Percentiles rank a stretch among this genome's conserved stretches.
These are phyloP conservation scores for Cladosporium sp. DNA, from an alignment of 2,329 filamentous ascomycete species.

Conservation along the genomic window DNA sequence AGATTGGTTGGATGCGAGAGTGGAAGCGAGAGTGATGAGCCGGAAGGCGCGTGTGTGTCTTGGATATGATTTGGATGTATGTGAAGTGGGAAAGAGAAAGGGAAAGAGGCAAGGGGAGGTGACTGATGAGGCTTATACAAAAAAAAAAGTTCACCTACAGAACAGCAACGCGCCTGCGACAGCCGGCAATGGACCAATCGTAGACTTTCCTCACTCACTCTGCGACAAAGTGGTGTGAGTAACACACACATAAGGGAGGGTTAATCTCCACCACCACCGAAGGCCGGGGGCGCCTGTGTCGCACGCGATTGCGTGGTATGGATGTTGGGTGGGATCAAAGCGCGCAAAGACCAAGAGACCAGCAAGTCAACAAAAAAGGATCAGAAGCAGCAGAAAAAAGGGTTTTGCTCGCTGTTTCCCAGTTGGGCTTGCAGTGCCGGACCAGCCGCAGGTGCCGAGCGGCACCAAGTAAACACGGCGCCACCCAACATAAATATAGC, in stretches of 20 bases:
- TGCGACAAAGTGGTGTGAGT: slow-evolving; percentile 6
- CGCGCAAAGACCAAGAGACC: too few species aligned
- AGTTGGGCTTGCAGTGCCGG: neutral
- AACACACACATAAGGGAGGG: neutral
- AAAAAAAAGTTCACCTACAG: too few species aligned
- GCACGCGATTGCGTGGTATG: neutral
- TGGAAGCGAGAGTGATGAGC: slow-evolving; percentile 1
- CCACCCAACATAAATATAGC: neutral
- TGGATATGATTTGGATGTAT: neutral
- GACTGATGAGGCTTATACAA: neutral
- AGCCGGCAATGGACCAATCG: neutral
- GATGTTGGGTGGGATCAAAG: neutral
- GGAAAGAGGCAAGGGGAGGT: neutral
- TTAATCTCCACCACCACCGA: slow-evolving; percentile 1
- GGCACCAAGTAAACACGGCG: neutral
- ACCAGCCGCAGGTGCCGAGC: neutral
- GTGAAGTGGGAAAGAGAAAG: neutral
- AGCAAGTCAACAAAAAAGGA: too few species aligned
- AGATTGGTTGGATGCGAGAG: neutral
- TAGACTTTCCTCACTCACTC: too few species aligned
- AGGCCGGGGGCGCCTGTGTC: slow-evolving; percentile 6
- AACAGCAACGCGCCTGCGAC: neutral
- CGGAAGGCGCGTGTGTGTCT: neutral
- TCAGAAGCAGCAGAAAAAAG: neutral
- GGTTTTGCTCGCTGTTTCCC: neutral